A percentile compares a stretch with the other conserved stretches of the same genome.
Evolutionary conservation across 1,139 yeast genomes (phyloP).

Genomic region (Meyerozyma athensensis): DNA sequence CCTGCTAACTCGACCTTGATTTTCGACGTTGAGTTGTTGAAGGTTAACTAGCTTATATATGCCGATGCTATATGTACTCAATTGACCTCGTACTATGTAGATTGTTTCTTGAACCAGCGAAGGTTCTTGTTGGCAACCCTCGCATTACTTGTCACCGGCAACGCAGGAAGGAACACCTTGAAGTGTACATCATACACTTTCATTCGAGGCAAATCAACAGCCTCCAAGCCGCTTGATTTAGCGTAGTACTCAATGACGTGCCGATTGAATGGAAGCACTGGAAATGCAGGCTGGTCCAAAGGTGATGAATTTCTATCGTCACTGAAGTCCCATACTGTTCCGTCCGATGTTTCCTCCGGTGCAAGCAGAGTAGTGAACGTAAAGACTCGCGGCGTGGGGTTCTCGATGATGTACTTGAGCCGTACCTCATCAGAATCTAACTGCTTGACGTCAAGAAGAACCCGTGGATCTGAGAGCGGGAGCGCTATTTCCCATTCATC

Average conservation of each 20-base stretch:
- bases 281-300: conserved; percentile 29
- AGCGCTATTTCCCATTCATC: conserved; percentile 47
- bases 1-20: conserved; percentile 94
- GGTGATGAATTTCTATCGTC: conserved; percentile 25
- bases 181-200: conserved; percentile 62
- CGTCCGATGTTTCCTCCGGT: conserved; percentile 14
- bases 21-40: conserved; percentile 87
- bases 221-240: conserved; percentile 12
- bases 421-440: conserved; percentile 13
- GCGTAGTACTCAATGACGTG: conserved; percentile 33
- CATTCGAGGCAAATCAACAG: conserved; percentile 49
- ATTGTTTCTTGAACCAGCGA: too few species aligned
- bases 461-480: conserved; percentile 69
- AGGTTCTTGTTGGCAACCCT: conserved; percentile 4
- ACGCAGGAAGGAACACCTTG: conserved; percentile 57
- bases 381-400: conserved; percentile 67
- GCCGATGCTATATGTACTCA: neutral
- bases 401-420: conserved; percentile 57
- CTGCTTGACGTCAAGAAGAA: conserved; percentile 36
- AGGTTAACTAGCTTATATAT: conserved; percentile 50
- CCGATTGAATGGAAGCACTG: conserved; percentile 61
- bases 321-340: conserved; percentile 27
- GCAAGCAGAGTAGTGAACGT: conserved; percentile 51
- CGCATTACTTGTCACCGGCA: conserved; percentile 37
- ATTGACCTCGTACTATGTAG: neutral